Conservation (phyloP, 106 monocot genomes). For the Dendrobium nobile region DNA sequence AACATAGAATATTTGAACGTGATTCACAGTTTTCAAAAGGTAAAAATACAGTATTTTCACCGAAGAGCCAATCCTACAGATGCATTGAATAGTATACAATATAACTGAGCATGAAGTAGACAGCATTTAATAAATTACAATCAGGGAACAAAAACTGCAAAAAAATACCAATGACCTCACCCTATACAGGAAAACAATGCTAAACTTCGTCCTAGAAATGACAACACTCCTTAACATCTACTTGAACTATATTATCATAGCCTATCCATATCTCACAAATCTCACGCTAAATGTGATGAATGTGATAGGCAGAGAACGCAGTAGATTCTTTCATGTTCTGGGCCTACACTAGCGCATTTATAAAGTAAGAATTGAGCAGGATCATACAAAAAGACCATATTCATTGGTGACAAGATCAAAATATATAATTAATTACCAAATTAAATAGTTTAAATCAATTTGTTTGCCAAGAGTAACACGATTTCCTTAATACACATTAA, state of each 20-base stretch:
- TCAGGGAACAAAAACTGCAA: neutral
- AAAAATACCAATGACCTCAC: neutral
- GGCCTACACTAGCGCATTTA: neutral
- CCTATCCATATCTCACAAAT: neutral
- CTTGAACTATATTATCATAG: neutral
- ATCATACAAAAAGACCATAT: neutral
- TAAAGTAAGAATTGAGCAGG: neutral
- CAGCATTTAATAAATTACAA: neutral
- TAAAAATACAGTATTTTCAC: neutral
- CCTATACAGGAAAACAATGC: neutral
- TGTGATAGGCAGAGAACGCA: neutral
- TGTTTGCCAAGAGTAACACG: neutral
- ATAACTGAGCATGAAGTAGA: neutral
- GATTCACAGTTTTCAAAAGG: neutral
- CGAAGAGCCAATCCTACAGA: neutral
- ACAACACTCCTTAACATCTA: neutral
- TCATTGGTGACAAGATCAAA: neutral
- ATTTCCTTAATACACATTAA: neutral
- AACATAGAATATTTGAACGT: conserved; percentile 15
- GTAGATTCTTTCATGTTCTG: neutral
- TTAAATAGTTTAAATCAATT: neutral
- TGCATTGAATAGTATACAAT: neutral
- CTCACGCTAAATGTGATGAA: neutral
- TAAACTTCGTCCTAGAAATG: neutral
- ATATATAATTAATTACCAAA: neutral